Percentiles rank a stretch among this genome's conserved stretches.
phyloP scores from a whole-genome alignment of 1,284 basidiomycete genomes.

The Baeospora myosura region DNA sequence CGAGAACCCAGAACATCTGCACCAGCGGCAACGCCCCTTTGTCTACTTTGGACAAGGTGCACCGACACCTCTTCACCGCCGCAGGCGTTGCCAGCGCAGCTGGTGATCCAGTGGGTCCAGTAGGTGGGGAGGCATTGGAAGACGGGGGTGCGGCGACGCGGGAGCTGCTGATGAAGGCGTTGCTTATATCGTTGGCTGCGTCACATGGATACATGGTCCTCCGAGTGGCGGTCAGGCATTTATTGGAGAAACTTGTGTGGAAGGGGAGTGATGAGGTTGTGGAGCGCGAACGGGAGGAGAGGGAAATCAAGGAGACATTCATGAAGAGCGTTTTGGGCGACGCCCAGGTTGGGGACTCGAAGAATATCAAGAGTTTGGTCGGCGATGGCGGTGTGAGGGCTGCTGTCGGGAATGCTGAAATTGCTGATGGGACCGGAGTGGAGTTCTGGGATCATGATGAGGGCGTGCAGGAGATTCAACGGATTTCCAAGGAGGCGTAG shows the following conservation, averaged over 20 bases:
- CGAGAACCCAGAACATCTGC: conserved; percentile 14
- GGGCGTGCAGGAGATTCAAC: conserved; percentile 56
- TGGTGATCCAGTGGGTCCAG: neutral
- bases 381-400: conserved; percentile 14
- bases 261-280: conserved; percentile 58
- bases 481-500: conserved; percentile 52
- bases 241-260: conserved; percentile 75
- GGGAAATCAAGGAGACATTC: conserved; percentile 59
- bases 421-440: conserved; percentile 11
- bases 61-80: conserved; percentile 15
- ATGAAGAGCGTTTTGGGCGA: conserved; percentile 34
- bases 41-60: conserved; percentile 15
- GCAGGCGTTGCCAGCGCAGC: conserved; percentile 5
- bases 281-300: conserved; percentile 47
- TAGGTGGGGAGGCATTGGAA: neutral
- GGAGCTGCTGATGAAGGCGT: conserved; percentile 56
- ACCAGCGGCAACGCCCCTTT: neutral
- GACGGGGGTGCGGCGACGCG: conserved; percentile 30
- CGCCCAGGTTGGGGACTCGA: conserved; percentile 13
- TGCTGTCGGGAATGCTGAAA: conserved; percentile 10
- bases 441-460: conserved; percentile 63
- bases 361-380: conserved; percentile 7
- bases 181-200: conserved; percentile 70
- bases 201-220: conserved; percentile 76
- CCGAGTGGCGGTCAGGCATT: conserved; percentile 53